Percentiles rank a stretch among this genome's conserved stretches.
These are phyloP conservation scores for Royoungia palumana DNA, from an alignment of 768 basidiomycete genomes.

Conservation along the genomic window DNA sequence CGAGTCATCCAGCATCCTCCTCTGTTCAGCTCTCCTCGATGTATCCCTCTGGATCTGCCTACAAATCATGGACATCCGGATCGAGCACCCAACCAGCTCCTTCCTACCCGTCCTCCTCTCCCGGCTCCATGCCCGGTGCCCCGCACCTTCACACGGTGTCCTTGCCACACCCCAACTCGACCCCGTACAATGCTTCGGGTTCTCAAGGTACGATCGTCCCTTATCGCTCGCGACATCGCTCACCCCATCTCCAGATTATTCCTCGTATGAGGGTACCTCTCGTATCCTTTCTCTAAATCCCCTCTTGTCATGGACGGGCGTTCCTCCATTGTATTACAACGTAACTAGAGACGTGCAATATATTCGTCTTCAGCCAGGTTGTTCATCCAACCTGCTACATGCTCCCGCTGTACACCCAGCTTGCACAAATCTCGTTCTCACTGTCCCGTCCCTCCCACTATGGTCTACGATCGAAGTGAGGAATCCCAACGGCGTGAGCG, in stretches of 20 bases:
- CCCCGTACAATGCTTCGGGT: conserved; percentile 11
- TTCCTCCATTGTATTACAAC: conserved; percentile 22
- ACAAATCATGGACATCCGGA: conserved; percentile 21
- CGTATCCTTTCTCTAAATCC: conserved; percentile 23
- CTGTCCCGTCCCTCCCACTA: conserved; percentile 20
- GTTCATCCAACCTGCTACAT: conserved; percentile 13
- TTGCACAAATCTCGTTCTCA: conserved; percentile 15
- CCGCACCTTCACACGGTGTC: conserved; percentile 29
- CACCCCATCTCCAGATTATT: conserved; percentile 9
- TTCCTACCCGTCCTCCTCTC: conserved; percentile 14
- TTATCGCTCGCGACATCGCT: background rate
- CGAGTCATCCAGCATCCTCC: conserved; percentile 22
- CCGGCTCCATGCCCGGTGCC: conserved; percentile 22
- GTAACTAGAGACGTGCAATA: conserved; percentile 23
- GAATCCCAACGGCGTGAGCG: conserved; percentile 27
- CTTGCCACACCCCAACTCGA: conserved; percentile 31
- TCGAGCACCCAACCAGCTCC: conserved; percentile 4
- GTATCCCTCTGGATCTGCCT: conserved; percentile 16
- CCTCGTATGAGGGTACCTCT: conserved; percentile 10
- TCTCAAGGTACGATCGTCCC: conserved; percentile 15
- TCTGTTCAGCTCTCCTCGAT: conserved; percentile 15
- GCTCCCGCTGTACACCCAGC: conserved; percentile 23
- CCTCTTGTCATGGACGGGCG: conserved; percentile 21
- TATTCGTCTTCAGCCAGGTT: conserved; percentile 21
- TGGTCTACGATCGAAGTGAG: conserved; percentile 31